Evolutionary conservation across 768 basidiomycete genomes (phyloP), one percentile per base, ranked within the genome.

Genomic region (Hypholoma sublateritium): DNA sequence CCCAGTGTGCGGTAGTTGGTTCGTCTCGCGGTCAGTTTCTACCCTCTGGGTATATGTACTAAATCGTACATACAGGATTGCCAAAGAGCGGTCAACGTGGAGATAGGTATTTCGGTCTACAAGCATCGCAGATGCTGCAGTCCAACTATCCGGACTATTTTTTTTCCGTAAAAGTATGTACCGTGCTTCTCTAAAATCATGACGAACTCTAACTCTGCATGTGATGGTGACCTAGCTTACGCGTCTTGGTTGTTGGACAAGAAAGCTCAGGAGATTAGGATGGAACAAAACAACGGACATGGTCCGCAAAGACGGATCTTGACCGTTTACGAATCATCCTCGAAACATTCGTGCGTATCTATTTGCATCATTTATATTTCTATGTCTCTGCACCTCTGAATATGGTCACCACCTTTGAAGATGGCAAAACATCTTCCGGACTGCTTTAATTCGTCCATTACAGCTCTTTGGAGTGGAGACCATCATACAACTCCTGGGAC

Each of bases 91-190:
- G 36, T 79, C 85, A 0, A 85, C 84, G 0, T 90, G 88, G 88
- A 74, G 85, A 67, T 89, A 87, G 87, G 86, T 88, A 28, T 91
- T 89, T 67, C 88, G 87, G 82, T 80, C 86, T 0, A 85, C 85
- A 3, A 81, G 75, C 32, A 85, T 88, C 36, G 74, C 79, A 0
- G 84, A 82, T 57, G 83, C 72, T 0, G 58, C 67, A 25, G 67
- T 91, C 34, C 87, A 89, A 63, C 46, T 80, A 0, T 59, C 79
- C 1, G 87, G 88, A 1, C 7, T 88, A 0, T 69, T 87, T 32
- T 80, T 71, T 56, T 74, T 91, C 4, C 76, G 75, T 72, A 88
- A 90, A 77, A 87, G 87, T 87, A 59, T 49, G 81, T 69, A 0
- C 28, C 28, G 6, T 32, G 5, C 1, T 32, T 32, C n/a, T 32